Percentiles rank a stretch among this genome's conserved stretches.
Conservation (phyloP, 163 green algal genomes). For the Chlorella variabilis region DNA sequence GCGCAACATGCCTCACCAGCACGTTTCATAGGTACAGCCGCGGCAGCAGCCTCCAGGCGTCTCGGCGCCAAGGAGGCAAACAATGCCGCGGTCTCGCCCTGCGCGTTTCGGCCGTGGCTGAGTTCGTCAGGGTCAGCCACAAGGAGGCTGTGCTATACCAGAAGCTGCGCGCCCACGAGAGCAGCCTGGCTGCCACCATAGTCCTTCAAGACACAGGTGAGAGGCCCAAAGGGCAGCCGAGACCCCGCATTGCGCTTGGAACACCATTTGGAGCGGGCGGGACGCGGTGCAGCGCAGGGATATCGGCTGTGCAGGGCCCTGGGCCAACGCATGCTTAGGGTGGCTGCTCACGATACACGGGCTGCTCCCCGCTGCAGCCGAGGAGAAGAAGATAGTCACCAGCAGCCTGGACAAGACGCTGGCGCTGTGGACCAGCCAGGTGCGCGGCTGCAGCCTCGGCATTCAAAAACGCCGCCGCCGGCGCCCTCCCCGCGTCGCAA, state of each 20-base stretch:
- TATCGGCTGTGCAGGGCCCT: too few species aligned
- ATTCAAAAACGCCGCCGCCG: neutral
- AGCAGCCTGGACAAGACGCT: constrained; percentile 64
- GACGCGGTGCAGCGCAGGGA: too few species aligned
- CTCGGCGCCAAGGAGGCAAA: too few species aligned
- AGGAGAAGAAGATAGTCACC: constrained; percentile 56
- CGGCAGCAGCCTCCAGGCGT: neutral
- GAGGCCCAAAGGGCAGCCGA: too few species aligned
- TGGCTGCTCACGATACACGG: too few species aligned
- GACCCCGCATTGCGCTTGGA: too few species aligned
- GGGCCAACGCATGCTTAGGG: too few species aligned
- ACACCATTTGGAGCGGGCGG: too few species aligned
- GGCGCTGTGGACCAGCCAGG: constrained; percentile 54
- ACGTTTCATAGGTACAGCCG: too few species aligned
- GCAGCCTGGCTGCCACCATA: neutral
- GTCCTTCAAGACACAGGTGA: neutral
- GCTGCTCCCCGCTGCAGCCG: constrained; percentile 44
- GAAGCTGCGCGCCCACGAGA: neutral
- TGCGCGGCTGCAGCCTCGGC: neutral
- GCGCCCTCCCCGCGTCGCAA: too few species aligned
- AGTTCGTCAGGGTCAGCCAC: neutral
- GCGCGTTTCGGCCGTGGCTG: neutral
- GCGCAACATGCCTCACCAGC: too few species aligned
- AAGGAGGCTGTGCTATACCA: neutral
- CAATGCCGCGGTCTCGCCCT: neutral